Evolutionary conservation across 2,329 filamentous ascomycete genomes (phyloP).

Genomic region (Arthroderma sp.): DNA sequence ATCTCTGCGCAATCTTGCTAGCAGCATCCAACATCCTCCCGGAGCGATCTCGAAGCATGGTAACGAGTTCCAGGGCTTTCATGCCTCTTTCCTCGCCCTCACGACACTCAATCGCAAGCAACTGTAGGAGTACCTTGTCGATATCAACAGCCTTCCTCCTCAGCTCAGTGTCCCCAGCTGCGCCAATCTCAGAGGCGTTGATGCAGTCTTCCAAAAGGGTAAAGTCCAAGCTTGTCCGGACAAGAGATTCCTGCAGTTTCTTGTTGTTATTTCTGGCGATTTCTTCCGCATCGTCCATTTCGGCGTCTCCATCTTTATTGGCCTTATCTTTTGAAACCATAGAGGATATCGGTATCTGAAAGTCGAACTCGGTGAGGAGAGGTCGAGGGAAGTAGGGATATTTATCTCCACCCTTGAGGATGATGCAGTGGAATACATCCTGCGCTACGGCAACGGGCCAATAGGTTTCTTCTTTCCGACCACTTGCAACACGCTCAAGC

Average conservation of each 20-base stretch:
- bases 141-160: conserved; percentile 66
- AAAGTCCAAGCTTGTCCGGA: conserved; percentile 60
- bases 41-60: conserved; percentile 68
- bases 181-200: conserved; percentile 52
- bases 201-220: conserved; percentile 66
- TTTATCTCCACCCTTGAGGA: conserved; percentile 86
- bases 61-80: conserved; percentile 84
- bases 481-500: conserved; percentile 67
- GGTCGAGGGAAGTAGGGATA: conserved; percentile 89
- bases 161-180: conserved; percentile 55
- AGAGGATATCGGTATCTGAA: conserved; percentile 66
- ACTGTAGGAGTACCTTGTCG: conserved; percentile 79
- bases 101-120: conserved; percentile 79
- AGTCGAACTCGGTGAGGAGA: conserved; percentile 84
- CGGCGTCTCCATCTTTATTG: conserved; percentile 30
- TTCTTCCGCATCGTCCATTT: conserved; percentile 27
- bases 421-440: conserved; percentile 94
- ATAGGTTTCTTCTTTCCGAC: conserved; percentile 79
- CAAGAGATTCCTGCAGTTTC: conserved; percentile 66
- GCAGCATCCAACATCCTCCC: conserved; percentile 89
- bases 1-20: conserved; percentile 75
- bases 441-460: conserved; percentile 91
- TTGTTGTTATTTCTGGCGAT: conserved; percentile 42
- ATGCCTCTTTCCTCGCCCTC: conserved; percentile 88
- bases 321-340: conserved; percentile 30